Conservation (phyloP, 768 basidiomycete genomes). For the Chalciporus pseudorubinellus region DNA sequence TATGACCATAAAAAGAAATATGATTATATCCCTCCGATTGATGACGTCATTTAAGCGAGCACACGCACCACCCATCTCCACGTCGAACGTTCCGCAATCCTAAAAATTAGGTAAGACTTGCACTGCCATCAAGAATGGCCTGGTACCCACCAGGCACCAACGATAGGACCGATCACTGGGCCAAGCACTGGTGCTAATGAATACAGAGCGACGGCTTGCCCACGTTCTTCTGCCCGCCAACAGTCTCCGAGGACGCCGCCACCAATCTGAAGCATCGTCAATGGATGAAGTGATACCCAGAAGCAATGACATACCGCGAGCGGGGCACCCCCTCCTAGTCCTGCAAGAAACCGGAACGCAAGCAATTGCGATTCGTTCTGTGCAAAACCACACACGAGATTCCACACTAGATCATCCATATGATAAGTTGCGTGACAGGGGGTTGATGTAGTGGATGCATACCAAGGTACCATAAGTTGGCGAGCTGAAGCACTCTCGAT, state of each 20-base stretch:
- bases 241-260: constrained; percentile 65
- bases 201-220: constrained; percentile 61
- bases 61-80: constrained; percentile 70
- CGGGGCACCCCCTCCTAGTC: constrained; percentile 72
- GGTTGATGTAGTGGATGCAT: constrained; percentile 1
- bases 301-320: constrained; percentile 37
- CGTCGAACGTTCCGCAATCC: constrained; percentile 56
- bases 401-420: constrained; percentile 48
- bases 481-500: constrained; percentile 53
- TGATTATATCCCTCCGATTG: background rate
- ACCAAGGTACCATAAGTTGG: constrained; percentile 72
- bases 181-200: constrained; percentile 65
- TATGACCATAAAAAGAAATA: constrained; percentile 27
- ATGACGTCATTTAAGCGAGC: background rate
- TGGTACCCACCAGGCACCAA: constrained; percentile 51
- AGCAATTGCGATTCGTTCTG: constrained; percentile 56
- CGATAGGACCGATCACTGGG: constrained; percentile 60
- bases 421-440: background rate
- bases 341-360: constrained; percentile 66
- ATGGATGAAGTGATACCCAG: background rate
- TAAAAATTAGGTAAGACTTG: constrained; percentile 14
- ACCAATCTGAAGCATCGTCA: constrained; percentile 42
- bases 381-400: constrained; percentile 62
- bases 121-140: background rate
- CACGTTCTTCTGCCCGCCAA: constrained; percentile 61